phyloP scores from a whole-genome alignment of 257 asterid species.

The Cinchona pubescens region DNA sequence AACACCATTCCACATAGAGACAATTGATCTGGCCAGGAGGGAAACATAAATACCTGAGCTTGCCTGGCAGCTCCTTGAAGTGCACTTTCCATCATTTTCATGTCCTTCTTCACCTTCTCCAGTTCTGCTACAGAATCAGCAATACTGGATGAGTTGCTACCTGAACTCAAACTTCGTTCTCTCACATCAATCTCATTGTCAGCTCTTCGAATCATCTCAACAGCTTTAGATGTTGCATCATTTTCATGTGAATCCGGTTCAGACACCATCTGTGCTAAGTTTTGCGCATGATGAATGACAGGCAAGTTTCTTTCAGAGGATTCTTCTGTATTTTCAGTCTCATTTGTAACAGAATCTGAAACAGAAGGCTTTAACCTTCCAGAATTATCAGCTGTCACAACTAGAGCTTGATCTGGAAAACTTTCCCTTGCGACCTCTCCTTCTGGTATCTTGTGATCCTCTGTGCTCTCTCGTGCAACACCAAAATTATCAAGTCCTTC shows the following conservation, averaged over 20 bases:
- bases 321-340: slow-evolving; percentile 41
- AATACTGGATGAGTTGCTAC: slow-evolving; percentile 39
- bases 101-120: slow-evolving; percentile 79
- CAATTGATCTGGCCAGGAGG: neutral
- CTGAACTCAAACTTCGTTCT: slow-evolving; percentile 33
- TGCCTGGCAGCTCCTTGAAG: slow-evolving; percentile 96
- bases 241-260: slow-evolving; percentile 33
- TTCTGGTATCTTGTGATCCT: slow-evolving; percentile 34
- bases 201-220: slow-evolving; percentile 33
- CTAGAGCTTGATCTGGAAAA: slow-evolving; percentile 37
- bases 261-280: slow-evolving; percentile 36
- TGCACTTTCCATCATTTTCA: slow-evolving; percentile 93
- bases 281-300: slow-evolving; percentile 32
- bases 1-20: neutral
- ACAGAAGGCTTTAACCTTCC: slow-evolving; percentile 41
- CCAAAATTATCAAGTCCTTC: slow-evolving; percentile 24
- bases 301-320: slow-evolving; percentile 33
- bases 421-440: slow-evolving; percentile 33
- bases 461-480: slow-evolving; percentile 30
- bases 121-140: slow-evolving; percentile 51
- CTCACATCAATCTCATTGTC: slow-evolving; percentile 38
- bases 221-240: slow-evolving; percentile 32
- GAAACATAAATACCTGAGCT: slow-evolving; percentile 64
- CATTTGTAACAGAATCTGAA: slow-evolving; percentile 39
- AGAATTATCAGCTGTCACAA: slow-evolving; percentile 31